These are phyloP conservation scores for Stemphylium lycopersici DNA, from an alignment of 2,329 filamentous ascomycete genomes.

Conservation along the genomic window DNA sequence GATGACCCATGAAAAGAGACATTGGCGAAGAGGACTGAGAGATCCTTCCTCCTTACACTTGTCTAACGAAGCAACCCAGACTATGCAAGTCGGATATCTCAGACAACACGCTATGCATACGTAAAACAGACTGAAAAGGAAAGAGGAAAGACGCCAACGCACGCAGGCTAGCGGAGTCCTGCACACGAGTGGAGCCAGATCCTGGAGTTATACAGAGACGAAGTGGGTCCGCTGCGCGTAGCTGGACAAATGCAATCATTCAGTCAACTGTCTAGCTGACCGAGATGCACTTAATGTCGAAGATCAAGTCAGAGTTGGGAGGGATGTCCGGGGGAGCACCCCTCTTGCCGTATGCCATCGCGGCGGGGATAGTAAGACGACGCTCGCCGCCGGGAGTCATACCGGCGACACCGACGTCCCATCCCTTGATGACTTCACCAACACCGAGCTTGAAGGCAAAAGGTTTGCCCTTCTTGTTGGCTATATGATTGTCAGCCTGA, in stretches of 20 bases:
- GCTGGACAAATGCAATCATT: constrained; percentile 7
- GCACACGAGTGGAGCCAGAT: constrained; percentile 40
- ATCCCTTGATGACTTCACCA: constrained; percentile 98
- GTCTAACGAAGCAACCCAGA: constrained; percentile 33
- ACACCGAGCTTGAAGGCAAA: constrained; percentile 94
- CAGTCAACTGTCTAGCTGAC: constrained; percentile 47
- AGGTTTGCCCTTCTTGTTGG: constrained; percentile 98
- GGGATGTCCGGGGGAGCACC: constrained; percentile 79
- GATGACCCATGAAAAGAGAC: constrained; percentile 17
- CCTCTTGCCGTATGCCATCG: constrained; percentile 88
- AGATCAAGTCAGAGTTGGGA: constrained; percentile 86
- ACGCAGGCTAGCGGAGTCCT: constrained; percentile 23
- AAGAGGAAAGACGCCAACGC: constrained; percentile 24
- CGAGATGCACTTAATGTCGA: constrained; percentile 70
- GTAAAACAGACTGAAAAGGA: constrained; percentile 28
- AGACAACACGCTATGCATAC: constrained; percentile 44
- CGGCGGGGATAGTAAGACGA: constrained; percentile 84
- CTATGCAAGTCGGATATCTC: constrained; percentile 54
- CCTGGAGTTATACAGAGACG: constrained; percentile 31
- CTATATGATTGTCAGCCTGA: constrained; percentile 55
- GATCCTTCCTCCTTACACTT: constrained; percentile 52
- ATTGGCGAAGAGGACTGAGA: constrained; percentile 34
- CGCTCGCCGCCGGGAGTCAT: constrained; percentile 95
- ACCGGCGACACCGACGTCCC: constrained; percentile 92
- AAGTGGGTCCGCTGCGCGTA: constrained; percentile 28